Conservation (phyloP, 1,139 yeast genomes). For the Ogataea hybrid region DNA sequence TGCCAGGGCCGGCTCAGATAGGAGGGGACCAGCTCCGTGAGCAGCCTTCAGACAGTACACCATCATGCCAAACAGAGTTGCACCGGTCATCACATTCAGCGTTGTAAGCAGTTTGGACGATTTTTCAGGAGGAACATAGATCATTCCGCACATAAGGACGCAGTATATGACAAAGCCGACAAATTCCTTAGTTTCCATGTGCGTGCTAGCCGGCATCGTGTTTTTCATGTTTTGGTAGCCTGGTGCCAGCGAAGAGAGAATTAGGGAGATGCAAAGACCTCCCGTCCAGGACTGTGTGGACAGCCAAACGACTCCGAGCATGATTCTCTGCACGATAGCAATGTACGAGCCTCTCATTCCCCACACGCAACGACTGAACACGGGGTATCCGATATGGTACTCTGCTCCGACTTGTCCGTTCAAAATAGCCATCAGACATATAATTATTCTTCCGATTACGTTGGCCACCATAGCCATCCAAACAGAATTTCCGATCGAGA, state of each 20-base stretch:
- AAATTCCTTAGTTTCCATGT: slow-evolving; percentile 32
- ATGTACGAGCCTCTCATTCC: slow-evolving; percentile 40
- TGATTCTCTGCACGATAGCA: slow-evolving; percentile 34
- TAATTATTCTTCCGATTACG: slow-evolving; percentile 21
- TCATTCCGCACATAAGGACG: slow-evolving; percentile 29
- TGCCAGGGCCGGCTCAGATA: slow-evolving; percentile 16
- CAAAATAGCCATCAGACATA: slow-evolving; percentile 25
- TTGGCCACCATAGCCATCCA: slow-evolving; percentile 25
- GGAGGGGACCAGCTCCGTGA: slow-evolving; percentile 30
- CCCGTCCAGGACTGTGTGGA: slow-evolving; percentile 43
- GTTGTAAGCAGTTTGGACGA: slow-evolving; percentile 34
- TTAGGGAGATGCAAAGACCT: slow-evolving; percentile 34
- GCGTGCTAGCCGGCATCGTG: slow-evolving; percentile 32
- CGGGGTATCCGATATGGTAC: slow-evolving; percentile 45
- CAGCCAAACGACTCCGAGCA: slow-evolving; percentile 36
- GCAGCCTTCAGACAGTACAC: slow-evolving; percentile 24
- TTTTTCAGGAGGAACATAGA: slow-evolving; percentile 32
- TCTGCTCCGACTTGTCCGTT: slow-evolving; percentile 35
- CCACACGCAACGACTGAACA: slow-evolving; percentile 42
- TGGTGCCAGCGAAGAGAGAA: slow-evolving; percentile 34
- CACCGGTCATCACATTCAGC: slow-evolving; percentile 23
- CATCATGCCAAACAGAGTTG: slow-evolving; percentile 26
- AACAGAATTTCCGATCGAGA: slow-evolving; percentile 19
- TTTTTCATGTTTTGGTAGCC: slow-evolving; percentile 30
- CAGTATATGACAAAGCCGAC: slow-evolving; percentile 33